Evolutionary conservation across 352 stramenopile genomes (phyloP), one percentile per base, ranked within the genome.

Genomic region (Bremia lactucae): DNA sequence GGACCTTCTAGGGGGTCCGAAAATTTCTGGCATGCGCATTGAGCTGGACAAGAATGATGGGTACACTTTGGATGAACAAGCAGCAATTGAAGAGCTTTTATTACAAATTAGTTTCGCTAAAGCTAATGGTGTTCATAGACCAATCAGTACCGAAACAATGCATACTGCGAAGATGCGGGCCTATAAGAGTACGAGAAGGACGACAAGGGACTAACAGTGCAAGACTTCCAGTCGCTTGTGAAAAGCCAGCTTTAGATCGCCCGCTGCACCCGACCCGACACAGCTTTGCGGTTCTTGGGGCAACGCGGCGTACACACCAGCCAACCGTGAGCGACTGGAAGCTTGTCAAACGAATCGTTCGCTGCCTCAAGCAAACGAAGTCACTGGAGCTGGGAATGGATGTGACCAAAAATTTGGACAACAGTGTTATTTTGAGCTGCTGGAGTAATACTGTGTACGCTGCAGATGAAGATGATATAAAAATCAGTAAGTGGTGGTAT

Each of bases 11-110:
- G 8, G 44, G 22, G 52, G 45, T 0, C 16, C 35, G 5, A 60
- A 61, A 2, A 59, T 65, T 21, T 24, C 72, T 5, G 58, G 64
- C 1, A 68, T 71, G 49, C 38, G 46, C 3, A 42, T 68, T 4
- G 15, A 31, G 1, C 44, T 46, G n/a, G 42, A 56, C 28, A 16
- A 22, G 0, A 11, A 5, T 4, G 10, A 31, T 2, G 52, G 40
- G 0, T 63, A 55, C 24, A n/a, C n/a, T n/a, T n/a, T n/a, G n/a
- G n/a, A n/a, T n/a, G n/a, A n/a, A n/a, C n/a, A n/a, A n/a, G n/a
- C 35, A 1, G 36, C 41, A 1, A 61, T 68, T n/a, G 20, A 52
- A 2, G 46, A 62, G 19, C 13, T 62, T 3, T 31, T 65, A 1
- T 10, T 28, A 19, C 53, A 58, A 28, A 18, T 51, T 25, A 35